A percentile compares a stretch with the other conserved stretches of the same genome.
phyloP scores from a whole-genome alignment of 768 basidiomycete species.

The Russula compacta region DNA sequence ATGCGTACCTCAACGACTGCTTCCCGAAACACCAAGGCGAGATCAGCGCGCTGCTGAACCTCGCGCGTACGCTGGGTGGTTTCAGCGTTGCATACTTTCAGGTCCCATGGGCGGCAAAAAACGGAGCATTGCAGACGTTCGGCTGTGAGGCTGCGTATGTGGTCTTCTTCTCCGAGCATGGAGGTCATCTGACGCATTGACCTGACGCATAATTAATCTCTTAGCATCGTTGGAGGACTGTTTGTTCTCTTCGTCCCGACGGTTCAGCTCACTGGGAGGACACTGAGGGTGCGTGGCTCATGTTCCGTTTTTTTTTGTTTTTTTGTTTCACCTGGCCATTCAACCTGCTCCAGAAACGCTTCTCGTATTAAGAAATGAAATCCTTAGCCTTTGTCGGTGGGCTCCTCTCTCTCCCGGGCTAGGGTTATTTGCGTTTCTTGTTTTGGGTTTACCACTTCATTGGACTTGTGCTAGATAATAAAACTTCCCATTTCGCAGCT shows the following conservation, averaged over 20 bases:
- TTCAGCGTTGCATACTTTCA: slow-evolving; percentile 62
- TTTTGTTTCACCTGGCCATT: background rate
- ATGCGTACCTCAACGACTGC: slow-evolving; percentile 41
- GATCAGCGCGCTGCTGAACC: slow-evolving; percentile 51
- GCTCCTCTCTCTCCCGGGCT: too few species aligned
- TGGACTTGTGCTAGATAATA: background rate
- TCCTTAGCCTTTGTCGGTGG: too few species aligned
- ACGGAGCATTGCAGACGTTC: slow-evolving; percentile 54
- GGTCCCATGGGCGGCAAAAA: slow-evolving; percentile 51
- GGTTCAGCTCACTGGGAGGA: slow-evolving; percentile 40
- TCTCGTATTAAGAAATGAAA: background rate
- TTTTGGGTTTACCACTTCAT: too few species aligned
- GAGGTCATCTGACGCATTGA: background rate
- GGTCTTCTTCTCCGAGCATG: background rate
- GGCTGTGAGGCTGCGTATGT: slow-evolving; percentile 55
- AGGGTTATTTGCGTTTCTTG: too few species aligned
- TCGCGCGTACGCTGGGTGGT: slow-evolving; percentile 47
- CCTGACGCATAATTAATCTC: background rate
- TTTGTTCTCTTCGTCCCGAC: slow-evolving; percentile 45
- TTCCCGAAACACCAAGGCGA: slow-evolving; percentile 49
- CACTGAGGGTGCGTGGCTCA: slow-evolving; percentile 34
- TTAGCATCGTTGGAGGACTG: slow-evolving; percentile 40
- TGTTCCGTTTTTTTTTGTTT: background rate
- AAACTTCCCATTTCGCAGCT: background rate
- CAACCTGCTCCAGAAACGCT: slow-evolving; percentile 1